phyloP scores from a whole-genome alignment of 257 asterid genomes.

The Primulina eburnea region DNA sequence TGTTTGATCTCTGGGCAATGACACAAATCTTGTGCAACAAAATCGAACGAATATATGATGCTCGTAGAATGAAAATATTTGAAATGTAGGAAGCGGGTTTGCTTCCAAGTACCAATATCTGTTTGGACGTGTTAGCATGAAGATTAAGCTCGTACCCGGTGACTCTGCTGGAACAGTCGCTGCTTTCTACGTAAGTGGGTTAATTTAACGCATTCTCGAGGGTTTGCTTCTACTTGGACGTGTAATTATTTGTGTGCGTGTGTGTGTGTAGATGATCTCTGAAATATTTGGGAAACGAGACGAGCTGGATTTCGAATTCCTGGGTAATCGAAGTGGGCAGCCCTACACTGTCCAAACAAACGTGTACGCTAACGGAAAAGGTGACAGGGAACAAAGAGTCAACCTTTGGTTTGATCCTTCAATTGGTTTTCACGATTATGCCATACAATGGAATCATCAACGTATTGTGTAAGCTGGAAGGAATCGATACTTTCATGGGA shows the following conservation, averaged over 20 bases:
- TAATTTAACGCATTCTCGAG: not conserved
- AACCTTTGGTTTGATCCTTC: conserved; percentile 95
- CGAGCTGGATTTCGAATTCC: conserved; percentile 86
- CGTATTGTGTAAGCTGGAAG: conserved; percentile 51
- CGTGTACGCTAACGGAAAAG: conserved; percentile 78
- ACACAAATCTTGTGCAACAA: no score
- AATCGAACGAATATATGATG: not conserved
- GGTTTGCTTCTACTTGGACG: not conserved
- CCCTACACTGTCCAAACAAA: conserved; percentile 91
- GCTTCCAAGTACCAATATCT: conserved; percentile 44
- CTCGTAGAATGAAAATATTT: not conserved
- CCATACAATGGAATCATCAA: conserved; percentile 61
- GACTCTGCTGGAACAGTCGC: conserved; percentile 69
- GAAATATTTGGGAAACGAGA: conserved; percentile 53
- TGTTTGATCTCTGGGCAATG: no score
- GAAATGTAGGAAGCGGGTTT: conserved; percentile 44
- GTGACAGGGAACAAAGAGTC: conserved; percentile 72
- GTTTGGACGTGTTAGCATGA: conserved; percentile 52
- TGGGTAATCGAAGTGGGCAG: conserved; percentile 88
- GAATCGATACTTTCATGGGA: not conserved
- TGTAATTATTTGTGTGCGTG: not conserved
- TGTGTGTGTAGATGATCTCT: conserved; percentile 65
- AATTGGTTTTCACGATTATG: conserved; percentile 57
- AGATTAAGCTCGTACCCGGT: conserved; percentile 62
- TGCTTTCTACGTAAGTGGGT: conserved; percentile 47